Conservation (phyloP, 768 basidiomycete species). For the Suillus sp. region DNA sequence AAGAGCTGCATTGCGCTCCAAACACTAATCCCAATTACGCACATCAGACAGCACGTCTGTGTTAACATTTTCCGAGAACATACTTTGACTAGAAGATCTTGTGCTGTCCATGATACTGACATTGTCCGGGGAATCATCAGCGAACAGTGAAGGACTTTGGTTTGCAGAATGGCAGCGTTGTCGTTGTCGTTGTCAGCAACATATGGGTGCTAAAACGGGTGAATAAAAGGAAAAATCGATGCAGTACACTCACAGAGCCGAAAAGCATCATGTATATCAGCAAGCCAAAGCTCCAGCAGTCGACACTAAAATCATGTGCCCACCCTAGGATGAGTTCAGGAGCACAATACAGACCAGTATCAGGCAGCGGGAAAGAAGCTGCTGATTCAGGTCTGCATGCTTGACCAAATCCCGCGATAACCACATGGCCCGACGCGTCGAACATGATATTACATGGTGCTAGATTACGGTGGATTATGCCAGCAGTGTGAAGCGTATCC, state of each 20-base stretch:
- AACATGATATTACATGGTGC: constrained; percentile 48
- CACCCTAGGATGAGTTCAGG: constrained; percentile 60
- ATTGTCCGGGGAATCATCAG: constrained; percentile 29
- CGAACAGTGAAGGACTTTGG: constrained; percentile 37
- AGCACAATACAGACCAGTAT: constrained; percentile 40
- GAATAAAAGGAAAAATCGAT: constrained; percentile 1
- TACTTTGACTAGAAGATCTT: constrained; percentile 51
- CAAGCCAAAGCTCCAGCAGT: constrained; percentile 63
- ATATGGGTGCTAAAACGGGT: constrained; percentile 44
- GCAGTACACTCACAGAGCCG: constrained; percentile 40
- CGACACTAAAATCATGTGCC: constrained; percentile 52
- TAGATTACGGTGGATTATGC: constrained; percentile 50
- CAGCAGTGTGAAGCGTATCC: constrained; percentile 43
- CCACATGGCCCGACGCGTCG: constrained; percentile 46
- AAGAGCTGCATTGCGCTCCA: constrained; percentile 55
- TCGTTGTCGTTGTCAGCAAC: constrained; percentile 18
- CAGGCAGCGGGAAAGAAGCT: constrained; percentile 4
- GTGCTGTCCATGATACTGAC: constrained; percentile 32
- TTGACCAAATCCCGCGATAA: constrained; percentile 45
- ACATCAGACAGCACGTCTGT: neutral
- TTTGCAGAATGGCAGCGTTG: constrained; percentile 32
- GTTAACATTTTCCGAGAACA: constrained; percentile 8
- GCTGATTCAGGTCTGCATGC: constrained; percentile 31
- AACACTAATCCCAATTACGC: constrained; percentile 41
- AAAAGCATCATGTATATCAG: constrained; percentile 52